A percentile compares a stretch with the other conserved stretches of the same genome.
Conservation (phyloP, 345 rosid species). For the Populus tremula region DNA sequence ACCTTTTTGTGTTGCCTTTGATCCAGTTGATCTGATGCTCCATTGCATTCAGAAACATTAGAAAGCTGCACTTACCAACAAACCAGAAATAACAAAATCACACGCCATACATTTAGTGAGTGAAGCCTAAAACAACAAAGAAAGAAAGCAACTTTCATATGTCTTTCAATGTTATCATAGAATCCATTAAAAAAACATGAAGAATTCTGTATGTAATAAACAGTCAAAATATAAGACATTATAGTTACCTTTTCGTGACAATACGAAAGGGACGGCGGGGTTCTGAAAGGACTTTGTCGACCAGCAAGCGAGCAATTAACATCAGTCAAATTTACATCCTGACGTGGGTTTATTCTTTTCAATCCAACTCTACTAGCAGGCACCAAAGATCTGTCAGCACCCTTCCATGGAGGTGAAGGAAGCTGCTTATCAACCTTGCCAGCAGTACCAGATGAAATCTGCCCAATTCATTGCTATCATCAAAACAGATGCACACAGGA, state of each 20-base stretch:
- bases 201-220: not conserved
- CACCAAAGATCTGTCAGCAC: conserved; percentile 34
- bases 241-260: conserved; percentile 54
- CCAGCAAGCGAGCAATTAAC: conserved; percentile 24
- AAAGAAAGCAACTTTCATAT: not conserved
- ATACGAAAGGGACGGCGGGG: conserved; percentile 82
- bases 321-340: conserved; percentile 26
- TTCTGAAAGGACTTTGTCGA: conserved; percentile 77
- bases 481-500: not conserved
- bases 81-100: not conserved
- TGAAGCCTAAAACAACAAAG: not conserved
- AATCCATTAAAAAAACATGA: not conserved
- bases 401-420: conserved; percentile 45
- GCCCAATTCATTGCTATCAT: conserved; percentile 11
- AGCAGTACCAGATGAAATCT: conserved; percentile 35
- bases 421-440: conserved; percentile 44
- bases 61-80: conserved; percentile 41
- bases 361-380: conserved; percentile 37
- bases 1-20: conserved; percentile 81
- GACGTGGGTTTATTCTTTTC: conserved; percentile 44
- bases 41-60: conserved; percentile 37
- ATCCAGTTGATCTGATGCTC: conserved; percentile 40
- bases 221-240: conserved; percentile 4
- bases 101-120: not conserved
- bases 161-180: conserved; percentile 1